Base-by-base conservation (phyloP, 2,329 filamentous ascomycete genomes). In the Incumbomyces lentus region DNA sequence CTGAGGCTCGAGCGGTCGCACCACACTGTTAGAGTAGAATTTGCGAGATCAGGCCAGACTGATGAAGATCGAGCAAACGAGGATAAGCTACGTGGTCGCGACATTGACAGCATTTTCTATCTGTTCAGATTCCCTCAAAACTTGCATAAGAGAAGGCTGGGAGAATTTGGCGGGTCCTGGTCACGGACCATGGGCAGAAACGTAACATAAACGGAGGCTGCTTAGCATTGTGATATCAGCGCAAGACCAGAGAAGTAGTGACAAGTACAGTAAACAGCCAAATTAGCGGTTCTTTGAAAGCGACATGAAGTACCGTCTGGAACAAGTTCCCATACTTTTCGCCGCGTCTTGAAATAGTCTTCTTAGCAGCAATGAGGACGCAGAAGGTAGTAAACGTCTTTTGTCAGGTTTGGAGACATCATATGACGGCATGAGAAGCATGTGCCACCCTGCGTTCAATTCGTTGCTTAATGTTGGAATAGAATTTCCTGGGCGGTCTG, bases 391-490 rank as follows among this genome's bases (percentile, higher is more conserved):
- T 8, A 26, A 5, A 26, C 4, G 4, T 26, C 22, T 26, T 8
- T 26, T 26, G 4, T 26, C 4, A 8, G 8, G 33, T 35, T 35
- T 17, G 4, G n/a, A n/a, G 16, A 12, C 18, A 22, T 16, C 18
- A 13, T 39, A 13, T 22, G 30, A 42, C 40, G 32, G 40, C 40
- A 42, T 42, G 16, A 32, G 30, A 33, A 33, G 40, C 30, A 42
- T n/a, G 40, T 29, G 40, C 30, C 40, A 42, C 30, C 40, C 3
- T 26, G 17, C 16, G 40, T 16, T 33, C 40, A 14, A 18, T 33
- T 33, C 40, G n/a, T 14, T 40, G 12, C 19, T 17, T 42, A 26
- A 32, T 26, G 30, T 14, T 42, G 40, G 40, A 8, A 33, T n/a
- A 19, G 7, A 33, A 42, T 42, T 33, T 32, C 40, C 11, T 16